Evolutionary conservation across 495 filamentous ascomycete species (phyloP).

Genomic region (Penicillium paxilli): DNA sequence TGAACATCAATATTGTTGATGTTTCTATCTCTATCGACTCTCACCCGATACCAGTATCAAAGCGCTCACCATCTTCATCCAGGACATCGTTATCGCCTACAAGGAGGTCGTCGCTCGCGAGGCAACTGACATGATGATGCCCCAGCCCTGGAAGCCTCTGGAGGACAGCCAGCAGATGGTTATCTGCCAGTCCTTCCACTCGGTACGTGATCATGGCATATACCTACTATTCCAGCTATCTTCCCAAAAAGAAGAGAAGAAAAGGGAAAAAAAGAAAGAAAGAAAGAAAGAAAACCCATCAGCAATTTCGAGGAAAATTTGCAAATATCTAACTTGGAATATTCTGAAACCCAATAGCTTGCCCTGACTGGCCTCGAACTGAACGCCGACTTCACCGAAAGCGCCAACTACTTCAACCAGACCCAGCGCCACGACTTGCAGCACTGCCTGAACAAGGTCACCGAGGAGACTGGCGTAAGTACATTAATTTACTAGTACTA

Average conservation of each 20-base stretch:
- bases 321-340: no score
- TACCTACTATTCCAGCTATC: neutral
- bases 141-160: conserved; percentile 6
- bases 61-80: neutral
- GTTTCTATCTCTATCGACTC: neutral
- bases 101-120: conserved; percentile 1
- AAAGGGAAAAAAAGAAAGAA: no score
- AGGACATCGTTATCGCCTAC: conserved; percentile 10
- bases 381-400: conserved; percentile 4
- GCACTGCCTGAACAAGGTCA: conserved; percentile 5
- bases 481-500: no score
- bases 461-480: conserved; percentile 8
- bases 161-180: conserved; percentile 6
- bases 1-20: neutral
- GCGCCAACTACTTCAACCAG: conserved; percentile 8
- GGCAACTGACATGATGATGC: conserved; percentile 1
- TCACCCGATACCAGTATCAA: no score
- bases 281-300: no score
- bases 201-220: conserved; percentile 1
- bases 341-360: neutral
- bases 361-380: conserved; percentile 7
- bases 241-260: neutral
- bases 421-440: conserved; percentile 6
- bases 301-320: no score
- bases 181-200: conserved; percentile 15